Evolutionary conservation across 208 protist species (phyloP), one percentile per base, ranked within the genome.

Genomic region (Trypanosomatidae sp.): DNA sequence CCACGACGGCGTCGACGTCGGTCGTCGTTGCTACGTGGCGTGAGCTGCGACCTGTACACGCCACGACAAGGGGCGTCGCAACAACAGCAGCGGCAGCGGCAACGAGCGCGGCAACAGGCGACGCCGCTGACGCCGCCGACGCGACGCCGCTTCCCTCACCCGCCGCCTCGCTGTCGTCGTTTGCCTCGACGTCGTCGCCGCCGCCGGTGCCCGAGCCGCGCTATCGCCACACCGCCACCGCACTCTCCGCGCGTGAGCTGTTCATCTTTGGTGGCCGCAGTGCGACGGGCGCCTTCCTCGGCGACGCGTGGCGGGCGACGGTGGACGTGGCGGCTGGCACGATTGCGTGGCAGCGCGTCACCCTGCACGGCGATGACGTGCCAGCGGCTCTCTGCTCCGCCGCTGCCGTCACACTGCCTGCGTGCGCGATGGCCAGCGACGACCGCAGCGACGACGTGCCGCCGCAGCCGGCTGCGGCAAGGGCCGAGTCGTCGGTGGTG

Each of bases 251-350:
- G 3, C 25, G 19, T 10, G 13, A 42, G 33, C 11, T 91, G 32
- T 65, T 85, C 28, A 24, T 92, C 13, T 50, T 77, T 50, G 77
- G 83, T 23, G 82, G 82, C n/a, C 56, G 69, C 11, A 60, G 15
- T 8, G 21, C 26, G 10, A 22, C 15, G 11, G 54, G 61, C 6
- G 0, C 11, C 7, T 41, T 69, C 11, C 48, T 70, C 10, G 30
- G 48, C 16, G 65, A 77, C 40, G 54, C 48, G n/a, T 83, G 73
- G 68, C 13, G 62, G 0, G 62, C 46, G 4, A 48, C n/a, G 3
- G 30, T 77, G 43, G 22, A 42, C 10, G 30, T 44, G 0, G 43
- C 27, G 3, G 16, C n/a, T 10, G 33, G 22, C 3, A 50, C 40
- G 5, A 47, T 77, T 43, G 22, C 33, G 11, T 80, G 71, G 71